Evolutionary conservation across 2,329 filamentous ascomycete genomes (phyloP), one percentile per base, ranked within the genome.

Genomic region (Pseudogymnoascus sp.): DNA sequence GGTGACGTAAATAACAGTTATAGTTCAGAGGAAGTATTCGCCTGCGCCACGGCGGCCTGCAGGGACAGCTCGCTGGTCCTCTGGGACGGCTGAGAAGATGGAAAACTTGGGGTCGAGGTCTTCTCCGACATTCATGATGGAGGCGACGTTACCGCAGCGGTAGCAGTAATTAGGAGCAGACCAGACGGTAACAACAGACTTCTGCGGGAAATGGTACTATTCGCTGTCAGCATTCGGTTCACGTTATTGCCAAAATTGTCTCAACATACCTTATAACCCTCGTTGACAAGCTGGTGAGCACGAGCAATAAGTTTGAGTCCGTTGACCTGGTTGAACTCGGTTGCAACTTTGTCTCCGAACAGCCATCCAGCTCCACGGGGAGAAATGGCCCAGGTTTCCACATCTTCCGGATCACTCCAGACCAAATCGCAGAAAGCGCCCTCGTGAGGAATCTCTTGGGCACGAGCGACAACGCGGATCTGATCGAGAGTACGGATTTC

Each of bases 131-230:
- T 92, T 92, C 87, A 96, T 96, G 72, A 97, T 96, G 4, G 83
- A 86, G 17, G 86, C 86, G 64, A 89, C 78, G 63, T 79, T 84
- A 58, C 76, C 76, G 63, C 76, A 78, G 54, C 76, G 73, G 65
- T 78, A 78, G 67, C 76, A 78, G 68, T 78, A 78, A 64, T 78
- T 78, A 13, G 76, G 76, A 21, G 76, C 76, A 24, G 75, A 77
- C 81, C 86, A 89, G 24, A 89, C 86, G 1, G 86, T 89, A 15
- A 96, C 92, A 41, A 97, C 92, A 10, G 95, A 95, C 76, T 94
- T 93, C 73, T 96, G 90, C 60, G 88, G 83, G 76, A 97, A 97
- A 73, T 97, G 93, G 74, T 95, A 97, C 84, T 90, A 62, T 35
- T 59, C 5, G 33, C 29, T 31, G 64, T 77, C 68, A 77, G 71